Base-by-base conservation (phyloP, 176 grass and related monocot species). In the Neostapfia colusana region DNA sequence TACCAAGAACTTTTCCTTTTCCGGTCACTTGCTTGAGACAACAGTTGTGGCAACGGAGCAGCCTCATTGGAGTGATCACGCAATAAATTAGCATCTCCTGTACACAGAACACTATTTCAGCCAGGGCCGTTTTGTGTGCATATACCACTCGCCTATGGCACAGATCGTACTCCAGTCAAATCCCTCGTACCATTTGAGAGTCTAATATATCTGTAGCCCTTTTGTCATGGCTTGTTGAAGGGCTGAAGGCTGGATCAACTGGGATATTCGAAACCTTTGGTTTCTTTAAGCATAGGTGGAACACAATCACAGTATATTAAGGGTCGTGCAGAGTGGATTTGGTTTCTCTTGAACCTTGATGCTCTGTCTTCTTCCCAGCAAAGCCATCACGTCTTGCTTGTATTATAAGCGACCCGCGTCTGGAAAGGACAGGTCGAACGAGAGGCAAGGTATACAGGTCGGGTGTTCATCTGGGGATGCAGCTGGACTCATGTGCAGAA, bases 241-340 rank as follows among this genome's bases (percentile, higher is more conserved):
- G 36, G 44, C 23, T 40, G 58, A 72, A 65, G 21, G 36, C 14
- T 77, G 75, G 31, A 65, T 21, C 20, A 10, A 37, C 35, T 78
- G 12, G 35, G n/a, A 67, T 78, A 67, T 69, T 69, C 24, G 12
- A 21, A 23, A n/a, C 9, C 59, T 65, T 34, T 37, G 14, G 7
- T 10, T 78, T 72, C 16, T 65, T 65, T 73, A 39, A 73, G 58
- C 44, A 40, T 63, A 16, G 4, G 13, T 14, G 43, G 13, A 24
- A 81, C 40, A 21, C 41, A 27, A 49, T 24, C 25, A 34, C 15
- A 17, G 41, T 37, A 36, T 58, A 12, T 6, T 31, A 69, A 34
- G 24, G 69, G 50, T 45, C 25, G 40, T 45, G 38, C 51, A 28
- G 64, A 10, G 59, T 72, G 67, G 41, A 13, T 81, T 39, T 39